Evolutionary conservation across 2,329 filamentous ascomycete genomes (phyloP).

Genomic region (Penicillium olsonii): DNA sequence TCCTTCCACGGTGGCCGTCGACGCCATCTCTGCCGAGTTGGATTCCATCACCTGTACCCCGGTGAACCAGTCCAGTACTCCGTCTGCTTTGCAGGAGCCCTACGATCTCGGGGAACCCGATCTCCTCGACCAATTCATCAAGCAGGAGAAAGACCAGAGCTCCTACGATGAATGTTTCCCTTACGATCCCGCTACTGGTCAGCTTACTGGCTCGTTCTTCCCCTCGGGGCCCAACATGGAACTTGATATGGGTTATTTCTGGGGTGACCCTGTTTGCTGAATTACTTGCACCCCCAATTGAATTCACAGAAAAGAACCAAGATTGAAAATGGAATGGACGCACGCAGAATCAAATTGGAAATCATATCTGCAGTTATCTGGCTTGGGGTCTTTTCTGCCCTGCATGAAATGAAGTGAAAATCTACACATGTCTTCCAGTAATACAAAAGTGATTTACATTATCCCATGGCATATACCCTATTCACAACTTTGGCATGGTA

Average conservation of each 20-base stretch:
- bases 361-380: conserved; percentile 3
- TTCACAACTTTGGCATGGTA: too few species aligned
- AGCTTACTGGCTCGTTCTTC: conserved; percentile 42
- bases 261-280: conserved; percentile 33
- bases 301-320: neutral
- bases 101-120: conserved; percentile 28
- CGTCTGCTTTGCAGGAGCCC: conserved; percentile 19
- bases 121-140: conserved; percentile 28
- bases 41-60: conserved; percentile 27
- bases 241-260: conserved; percentile 35
- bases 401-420: conserved; percentile 7
- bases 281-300: neutral
- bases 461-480: too few species aligned
- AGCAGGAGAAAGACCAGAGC: conserved; percentile 29
- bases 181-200: conserved; percentile 37
- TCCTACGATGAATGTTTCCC: conserved; percentile 35
- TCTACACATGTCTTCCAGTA: conserved; percentile 1
- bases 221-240: conserved; percentile 32
- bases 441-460: too few species aligned
- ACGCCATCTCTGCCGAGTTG: conserved; percentile 22
- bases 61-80: conserved; percentile 25
- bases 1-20: conserved; percentile 10
- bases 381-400: conserved; percentile 6
- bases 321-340: neutral
- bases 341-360: conserved; percentile 6